These are phyloP conservation scores for Vigna radiata DNA, from an alignment of 306 rosid genomes.

Conservation along the genomic window DNA sequence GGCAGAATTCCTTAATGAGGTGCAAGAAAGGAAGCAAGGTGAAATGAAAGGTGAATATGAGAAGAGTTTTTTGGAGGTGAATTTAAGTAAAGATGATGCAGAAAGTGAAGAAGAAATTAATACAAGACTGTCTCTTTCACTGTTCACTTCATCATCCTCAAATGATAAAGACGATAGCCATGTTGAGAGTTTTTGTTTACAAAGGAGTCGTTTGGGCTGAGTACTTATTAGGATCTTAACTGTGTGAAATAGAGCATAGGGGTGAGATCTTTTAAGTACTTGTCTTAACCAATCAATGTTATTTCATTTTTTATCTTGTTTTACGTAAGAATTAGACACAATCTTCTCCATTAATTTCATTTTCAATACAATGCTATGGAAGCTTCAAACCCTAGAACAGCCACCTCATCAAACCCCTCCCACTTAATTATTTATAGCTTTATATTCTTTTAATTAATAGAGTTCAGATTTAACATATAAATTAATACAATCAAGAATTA, in stretches of 20 bases:
- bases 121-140: slow-evolving; percentile 63
- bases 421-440: too few species aligned
- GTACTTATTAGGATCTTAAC: slow-evolving; percentile 69
- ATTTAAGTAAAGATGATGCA: slow-evolving; percentile 48
- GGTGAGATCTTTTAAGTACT: slow-evolving; percentile 79
- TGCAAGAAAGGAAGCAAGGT: slow-evolving; percentile 22
- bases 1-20: slow-evolving; percentile 30
- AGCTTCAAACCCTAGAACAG: not conserved
- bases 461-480: too few species aligned
- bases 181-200: slow-evolving; percentile 37
- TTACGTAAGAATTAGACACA: slow-evolving; percentile 4
- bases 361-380: not conserved
- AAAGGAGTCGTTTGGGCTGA: slow-evolving; percentile 47
- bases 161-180: slow-evolving; percentile 18
- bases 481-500: too few species aligned
- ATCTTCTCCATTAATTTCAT: not conserved
- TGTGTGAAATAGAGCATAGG: slow-evolving; percentile 48
- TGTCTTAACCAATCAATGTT: slow-evolving; percentile 42
- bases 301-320: slow-evolving; percentile 31
- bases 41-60: slow-evolving; percentile 25
- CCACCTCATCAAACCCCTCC: not conserved
- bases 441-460: too few species aligned
- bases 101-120: slow-evolving; percentile 45
- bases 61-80: slow-evolving; percentile 56
- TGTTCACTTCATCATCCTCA: slow-evolving; percentile 52